These are phyloP conservation scores for Taphrina flavorubra DNA, from an alignment of 1,139 yeast species.

Conservation along the genomic window DNA sequence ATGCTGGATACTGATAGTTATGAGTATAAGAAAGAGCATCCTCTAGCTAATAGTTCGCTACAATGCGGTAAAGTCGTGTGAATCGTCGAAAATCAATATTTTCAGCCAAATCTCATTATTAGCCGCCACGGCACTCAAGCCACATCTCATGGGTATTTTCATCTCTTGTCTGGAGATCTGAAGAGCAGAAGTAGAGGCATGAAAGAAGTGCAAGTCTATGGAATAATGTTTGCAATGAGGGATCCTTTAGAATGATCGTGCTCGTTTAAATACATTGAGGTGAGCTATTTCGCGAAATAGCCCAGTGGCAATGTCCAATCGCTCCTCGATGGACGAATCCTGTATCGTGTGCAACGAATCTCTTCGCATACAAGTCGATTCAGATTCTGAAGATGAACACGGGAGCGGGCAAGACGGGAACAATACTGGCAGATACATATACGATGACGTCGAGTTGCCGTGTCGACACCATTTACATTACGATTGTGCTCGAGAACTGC, in stretches of 20 bases:
- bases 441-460: slow-evolving; percentile 46
- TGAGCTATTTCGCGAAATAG: no score
- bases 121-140: background rate
- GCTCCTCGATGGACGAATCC: slow-evolving; percentile 16
- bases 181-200: background rate
- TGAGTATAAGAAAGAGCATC: no score
- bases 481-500: slow-evolving; percentile 45
- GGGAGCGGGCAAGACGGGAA: background rate
- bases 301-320: slow-evolving; percentile 1
- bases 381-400: slow-evolving; percentile 19
- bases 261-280: no score
- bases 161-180: background rate
- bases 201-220: background rate
- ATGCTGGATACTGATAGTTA: no score
- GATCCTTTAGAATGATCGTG: no score
- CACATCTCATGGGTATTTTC: background rate
- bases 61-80: background rate
- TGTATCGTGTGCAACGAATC: slow-evolving; percentile 38
- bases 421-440: slow-evolving; percentile 6
- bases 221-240: no score
- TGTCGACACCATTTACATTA: slow-evolving; percentile 47
- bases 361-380: slow-evolving; percentile 28
- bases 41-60: background rate
- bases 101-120: background rate
- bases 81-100: background rate